These are phyloP conservation scores for Cercospora sesami DNA, from an alignment of 2,329 filamentous ascomycete genomes.

Conservation along the genomic window DNA sequence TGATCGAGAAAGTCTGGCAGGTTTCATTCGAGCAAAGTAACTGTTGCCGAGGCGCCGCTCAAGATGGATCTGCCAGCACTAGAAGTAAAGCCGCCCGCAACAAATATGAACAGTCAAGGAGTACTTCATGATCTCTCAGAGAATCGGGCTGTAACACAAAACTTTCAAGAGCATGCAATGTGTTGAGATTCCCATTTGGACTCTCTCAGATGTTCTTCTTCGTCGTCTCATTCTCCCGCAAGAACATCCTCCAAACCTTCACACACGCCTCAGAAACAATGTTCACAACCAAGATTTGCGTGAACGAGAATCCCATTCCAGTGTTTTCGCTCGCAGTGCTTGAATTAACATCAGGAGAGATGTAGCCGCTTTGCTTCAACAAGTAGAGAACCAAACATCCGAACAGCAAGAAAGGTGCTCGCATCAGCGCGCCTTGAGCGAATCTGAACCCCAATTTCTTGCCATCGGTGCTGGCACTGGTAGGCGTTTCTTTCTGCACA, in stretches of 20 bases:
- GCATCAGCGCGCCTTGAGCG: conserved; percentile 4
- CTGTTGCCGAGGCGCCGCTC: not conserved
- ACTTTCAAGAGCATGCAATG: not conserved
- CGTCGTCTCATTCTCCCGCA: not conserved
- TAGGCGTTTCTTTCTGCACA: not conserved
- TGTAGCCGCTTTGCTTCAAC: not conserved
- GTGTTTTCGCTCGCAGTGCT: not conserved
- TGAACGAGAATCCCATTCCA: not conserved
- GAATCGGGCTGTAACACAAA: not conserved
- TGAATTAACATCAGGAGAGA: not conserved
- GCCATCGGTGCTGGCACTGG: not conserved
- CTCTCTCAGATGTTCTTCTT: not conserved
- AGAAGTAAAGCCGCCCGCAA: not conserved
- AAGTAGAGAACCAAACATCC: not conserved
- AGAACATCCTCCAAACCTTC: conserved; percentile 10
- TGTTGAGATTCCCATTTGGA: not conserved
- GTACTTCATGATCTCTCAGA: not conserved
- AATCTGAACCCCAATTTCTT: not conserved
- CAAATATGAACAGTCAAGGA: not conserved
- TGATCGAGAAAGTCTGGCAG: not conserved
- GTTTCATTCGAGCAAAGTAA: not conserved
- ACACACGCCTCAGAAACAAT: conserved; percentile 10
- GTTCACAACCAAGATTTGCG: conserved; percentile 2
- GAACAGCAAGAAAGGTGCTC: conserved; percentile 1
- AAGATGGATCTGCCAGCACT: not conserved